These are phyloP conservation scores for Alloascoidea hylecoeti DNA, from an alignment of 805 yeast species.

Conservation along the genomic window DNA sequence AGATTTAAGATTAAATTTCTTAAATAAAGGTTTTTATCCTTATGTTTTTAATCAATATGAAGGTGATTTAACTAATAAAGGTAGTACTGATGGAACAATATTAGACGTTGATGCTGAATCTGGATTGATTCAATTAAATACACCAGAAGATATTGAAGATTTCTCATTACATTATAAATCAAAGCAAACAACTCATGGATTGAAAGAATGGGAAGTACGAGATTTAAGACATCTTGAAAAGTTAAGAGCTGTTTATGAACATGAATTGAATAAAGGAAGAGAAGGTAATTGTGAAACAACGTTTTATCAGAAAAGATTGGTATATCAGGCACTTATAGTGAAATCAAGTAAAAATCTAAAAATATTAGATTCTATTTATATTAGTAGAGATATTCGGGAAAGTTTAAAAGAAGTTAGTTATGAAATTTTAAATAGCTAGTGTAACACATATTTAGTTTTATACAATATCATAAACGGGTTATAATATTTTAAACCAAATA, in stretches of 20 bases:
- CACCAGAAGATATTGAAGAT: not conserved
- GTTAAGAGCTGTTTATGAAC: not conserved
- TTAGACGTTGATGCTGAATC: not conserved
- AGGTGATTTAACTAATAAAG: not conserved
- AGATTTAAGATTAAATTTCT: not conserved
- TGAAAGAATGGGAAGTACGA: slow-evolving; percentile 1
- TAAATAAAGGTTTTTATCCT: not conserved
- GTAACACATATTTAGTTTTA: no score
- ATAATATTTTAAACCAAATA: no score
- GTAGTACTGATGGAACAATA: slow-evolving; percentile 10
- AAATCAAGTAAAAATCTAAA: not conserved
- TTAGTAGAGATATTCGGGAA: no score
- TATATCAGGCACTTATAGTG: not conserved
- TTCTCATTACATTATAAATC: not conserved
- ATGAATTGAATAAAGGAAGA: not conserved
- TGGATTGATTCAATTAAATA: not conserved
- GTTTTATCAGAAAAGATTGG: not conserved
- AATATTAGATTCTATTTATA: not conserved
- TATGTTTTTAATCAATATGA: not conserved
- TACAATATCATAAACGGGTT: no score
- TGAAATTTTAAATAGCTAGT: no score
- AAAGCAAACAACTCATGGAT: not conserved
- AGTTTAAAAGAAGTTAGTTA: no score
- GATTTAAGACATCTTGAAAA: not conserved
- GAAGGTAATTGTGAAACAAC: not conserved